Conservation (phyloP, 768 basidiomycete species). For the Sporobolomyces phaffii region DNA sequence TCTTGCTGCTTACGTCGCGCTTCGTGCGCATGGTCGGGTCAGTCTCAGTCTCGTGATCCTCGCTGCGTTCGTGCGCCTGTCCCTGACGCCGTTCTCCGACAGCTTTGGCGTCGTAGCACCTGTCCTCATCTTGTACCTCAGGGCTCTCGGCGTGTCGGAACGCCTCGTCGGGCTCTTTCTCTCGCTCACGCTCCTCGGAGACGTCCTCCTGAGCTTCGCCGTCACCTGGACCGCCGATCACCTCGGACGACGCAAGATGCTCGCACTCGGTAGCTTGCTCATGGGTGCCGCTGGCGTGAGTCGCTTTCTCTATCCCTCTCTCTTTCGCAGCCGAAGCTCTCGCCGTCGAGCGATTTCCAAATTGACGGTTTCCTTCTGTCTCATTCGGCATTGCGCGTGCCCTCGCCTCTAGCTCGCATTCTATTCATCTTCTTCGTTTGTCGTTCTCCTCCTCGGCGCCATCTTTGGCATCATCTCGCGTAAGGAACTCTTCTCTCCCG, state of each 20-base stretch:
- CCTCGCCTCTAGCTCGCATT: conserved; percentile 27
- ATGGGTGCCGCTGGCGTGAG: conserved; percentile 42
- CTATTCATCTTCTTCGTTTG: neutral
- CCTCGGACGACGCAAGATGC: conserved; percentile 40
- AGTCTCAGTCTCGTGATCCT: neutral
- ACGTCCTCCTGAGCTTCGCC: conserved; percentile 35
- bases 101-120: conserved; percentile 40
- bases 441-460: conserved; percentile 23
- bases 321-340: too few species aligned
- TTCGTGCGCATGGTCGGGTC: conserved; percentile 22
- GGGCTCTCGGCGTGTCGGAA: conserved; percentile 40
- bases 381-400: too few species aligned
- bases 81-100: conserved; percentile 17
- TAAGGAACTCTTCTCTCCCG: neutral
- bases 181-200: conserved; percentile 40
- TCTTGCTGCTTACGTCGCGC: neutral
- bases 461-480: conserved; percentile 29
- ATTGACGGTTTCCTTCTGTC: too few species aligned
- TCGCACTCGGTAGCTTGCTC: conserved; percentile 40
- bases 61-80: neutral
- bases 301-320: too few species aligned
- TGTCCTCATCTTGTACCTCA: conserved; percentile 24
- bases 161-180: conserved; percentile 44
- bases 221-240: conserved; percentile 43
- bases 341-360: too few species aligned